Evolutionary conservation across 305 asterid species (phyloP).

Genomic region (Ruellia speciosa): DNA sequence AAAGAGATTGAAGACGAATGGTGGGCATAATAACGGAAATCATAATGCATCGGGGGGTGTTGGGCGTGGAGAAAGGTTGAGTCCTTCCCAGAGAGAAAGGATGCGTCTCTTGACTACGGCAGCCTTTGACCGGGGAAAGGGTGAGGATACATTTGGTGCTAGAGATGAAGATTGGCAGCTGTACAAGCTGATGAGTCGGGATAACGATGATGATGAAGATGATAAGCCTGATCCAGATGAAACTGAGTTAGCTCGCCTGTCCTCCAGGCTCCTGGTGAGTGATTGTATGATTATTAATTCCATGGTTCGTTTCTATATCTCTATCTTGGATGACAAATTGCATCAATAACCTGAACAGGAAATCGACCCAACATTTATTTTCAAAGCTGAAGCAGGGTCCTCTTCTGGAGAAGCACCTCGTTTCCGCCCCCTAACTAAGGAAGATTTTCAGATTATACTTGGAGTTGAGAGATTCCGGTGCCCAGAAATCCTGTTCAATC

Average conservation of each 20-base stretch:
- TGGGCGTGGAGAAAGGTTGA: constrained; percentile 95
- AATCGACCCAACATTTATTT: constrained; percentile 74
- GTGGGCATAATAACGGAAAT: constrained; percentile 65
- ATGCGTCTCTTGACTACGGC: constrained; percentile 96
- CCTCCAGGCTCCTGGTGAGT: constrained; percentile 79
- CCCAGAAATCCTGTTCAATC: constrained; percentile 73
- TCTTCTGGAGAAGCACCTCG: constrained; percentile 58
- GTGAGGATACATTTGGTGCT: constrained; percentile 92
- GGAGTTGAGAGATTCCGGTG: constrained; percentile 95
- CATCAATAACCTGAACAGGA: constrained; percentile 38
- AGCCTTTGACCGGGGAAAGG: constrained; percentile 96
- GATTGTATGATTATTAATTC: too few relatives aligned
- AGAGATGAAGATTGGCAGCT: constrained; percentile 98
- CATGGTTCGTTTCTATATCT: too few relatives aligned
- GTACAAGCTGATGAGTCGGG: constrained; percentile 90
- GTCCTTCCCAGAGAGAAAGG: constrained; percentile 83
- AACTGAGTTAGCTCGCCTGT: constrained; percentile 69
- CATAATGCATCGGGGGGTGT: constrained; percentile 73
- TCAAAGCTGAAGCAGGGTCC: constrained; percentile 56
- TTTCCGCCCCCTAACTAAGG: constrained; percentile 76
- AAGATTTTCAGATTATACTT: constrained; percentile 68
- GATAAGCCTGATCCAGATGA: constrained; percentile 73
- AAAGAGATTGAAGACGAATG: constrained; percentile 68
- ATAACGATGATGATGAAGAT: constrained; percentile 82
- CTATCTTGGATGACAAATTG: too few relatives aligned